Base-by-base conservation (phyloP, 257 asterid species). In the Nicotiana benthamiana region DNA sequence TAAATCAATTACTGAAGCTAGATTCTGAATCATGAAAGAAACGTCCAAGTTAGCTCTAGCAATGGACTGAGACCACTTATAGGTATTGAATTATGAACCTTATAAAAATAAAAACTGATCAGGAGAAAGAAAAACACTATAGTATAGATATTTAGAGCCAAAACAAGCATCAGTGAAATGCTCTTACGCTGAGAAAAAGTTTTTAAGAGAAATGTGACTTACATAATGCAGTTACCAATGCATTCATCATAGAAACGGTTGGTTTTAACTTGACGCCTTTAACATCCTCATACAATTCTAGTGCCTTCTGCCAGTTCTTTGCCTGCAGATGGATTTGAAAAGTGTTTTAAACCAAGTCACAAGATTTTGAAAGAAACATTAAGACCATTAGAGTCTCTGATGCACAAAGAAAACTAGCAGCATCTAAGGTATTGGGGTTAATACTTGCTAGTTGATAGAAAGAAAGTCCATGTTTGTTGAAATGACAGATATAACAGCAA, bases 211-310 rank as follows among this genome's bases (percentile, higher is more conserved):
- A 34, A 24, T 51, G 61, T 8, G 77, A 87, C 99, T 86, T 93
- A 95, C 99, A 95, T 88, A 95, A 90, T 77, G 93, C 92, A 89
- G 97, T 95, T 86, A 93, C 78, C 88, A 95, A 87, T 67, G 99
- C 99, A 86, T 95, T 95, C 98, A 95, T 91, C 94, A 92, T 87
- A 26, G 99, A 81, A 77, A 95, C 97, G 79, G 94, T 87, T 36
- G 96, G 95, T 89, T 87, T 90, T 86, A 95, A 80, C 84, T 91
- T 91, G 90, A 90, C 85, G 80, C 81, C 81, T 89, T 90, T 89
- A 83, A 89, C 80, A 82, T 87, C 87, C 85, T 88, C 96, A 79
- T 93, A 93, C 80, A 93, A 89, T 80, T 86, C 88, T 90, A 93
- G 68, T 22, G 99, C 99, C 92, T 91, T 95, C 87, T 90, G 91